Evolutionary conservation across 306 rosid genomes (phyloP), one percentile per base, ranked within the genome.

Genomic region (Dryas alaskensis): DNA sequence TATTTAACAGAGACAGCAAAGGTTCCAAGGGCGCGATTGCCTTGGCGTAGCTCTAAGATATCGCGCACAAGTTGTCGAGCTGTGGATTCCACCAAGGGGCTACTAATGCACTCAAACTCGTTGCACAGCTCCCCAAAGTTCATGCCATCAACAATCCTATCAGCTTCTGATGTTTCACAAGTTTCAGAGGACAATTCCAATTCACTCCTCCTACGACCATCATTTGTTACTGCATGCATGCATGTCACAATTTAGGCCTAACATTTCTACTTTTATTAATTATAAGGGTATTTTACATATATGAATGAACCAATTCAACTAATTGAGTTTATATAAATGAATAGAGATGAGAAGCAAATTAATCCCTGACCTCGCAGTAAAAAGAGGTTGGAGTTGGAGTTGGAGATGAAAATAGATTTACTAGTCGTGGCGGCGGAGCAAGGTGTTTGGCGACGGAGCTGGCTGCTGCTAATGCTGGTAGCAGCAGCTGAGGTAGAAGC

Each of bases 61-160:
- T 94, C 99, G 1, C 88, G 94, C 0, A 75, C 97, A 69, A 89
- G 97, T 69, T 94, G 99, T 66, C 99, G 84, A 7, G 99, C 95
- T 0, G 99, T 88, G 60, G 96, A 88, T 78, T 94, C 99, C 27
- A 94, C 92, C 77, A 85, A 82, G 31, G 99, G 99, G 69, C 99
- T 94, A 50, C 99, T 94, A n/a, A 84, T 79, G 87, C 99, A 94
- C 84, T 91, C 99, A 62, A 94, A 94, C 75, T 94, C 99, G 68
- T 94, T 84, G 90, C 99, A 94, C 0, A 94, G 92, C 84, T 92
- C 96, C n/a, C 97, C 97, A 65, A 94, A 92, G 52, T 92, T 77
- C 88, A 94, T 64, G 1, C 88, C 87, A 76, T 92, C 99, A 0
- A 92, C 92, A 8, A 94, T 80, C 84, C 80, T 89, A 81, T 94